Conservation (phyloP, 2,329 filamentous ascomycete genomes). For the Stagonosporopsis cucurbitacearum region DNA sequence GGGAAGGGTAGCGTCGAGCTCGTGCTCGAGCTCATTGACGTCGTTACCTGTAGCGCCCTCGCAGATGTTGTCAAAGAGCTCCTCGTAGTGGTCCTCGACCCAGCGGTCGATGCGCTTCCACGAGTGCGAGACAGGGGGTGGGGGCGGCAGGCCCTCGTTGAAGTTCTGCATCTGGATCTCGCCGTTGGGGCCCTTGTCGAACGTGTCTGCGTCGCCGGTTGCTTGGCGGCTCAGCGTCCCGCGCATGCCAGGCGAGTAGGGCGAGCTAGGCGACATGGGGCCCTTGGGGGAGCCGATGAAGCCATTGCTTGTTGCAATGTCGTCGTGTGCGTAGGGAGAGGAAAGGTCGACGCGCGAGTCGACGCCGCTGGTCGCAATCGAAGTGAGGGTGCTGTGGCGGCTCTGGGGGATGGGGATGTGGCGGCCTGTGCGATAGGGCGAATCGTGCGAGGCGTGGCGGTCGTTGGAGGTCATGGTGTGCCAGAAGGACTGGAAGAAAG, state of each 20-base stretch:
- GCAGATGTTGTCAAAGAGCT: constrained; percentile 90
- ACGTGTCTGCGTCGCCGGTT: constrained; percentile 56
- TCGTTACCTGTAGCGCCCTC: constrained; percentile 94
- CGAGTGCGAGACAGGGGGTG: constrained; percentile 85
- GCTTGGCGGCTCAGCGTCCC: constrained; percentile 74
- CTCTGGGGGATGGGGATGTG: constrained; percentile 88
- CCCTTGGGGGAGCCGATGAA: constrained; percentile 65
- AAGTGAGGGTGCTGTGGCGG: constrained; percentile 81
- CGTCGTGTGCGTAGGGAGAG: constrained; percentile 79
- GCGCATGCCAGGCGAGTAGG: constrained; percentile 89
- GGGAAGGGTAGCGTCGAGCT: constrained; percentile 91
- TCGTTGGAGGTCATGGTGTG: constrained; percentile 77
- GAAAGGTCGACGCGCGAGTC: constrained; percentile 88
- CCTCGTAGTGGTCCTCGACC: constrained; percentile 93
- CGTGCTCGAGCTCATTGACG: constrained; percentile 94
- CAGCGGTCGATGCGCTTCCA: constrained; percentile 95
- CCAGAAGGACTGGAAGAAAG: constrained; percentile 88
- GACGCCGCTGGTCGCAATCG: constrained; percentile 81
- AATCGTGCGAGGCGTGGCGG: constrained; percentile 91
- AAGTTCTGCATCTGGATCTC: constrained; percentile 98
- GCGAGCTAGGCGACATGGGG: constrained; percentile 67
- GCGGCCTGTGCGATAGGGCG: constrained; percentile 86
- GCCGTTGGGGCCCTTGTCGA: constrained; percentile 72
- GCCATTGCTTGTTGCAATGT: constrained; percentile 61
- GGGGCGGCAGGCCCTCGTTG: constrained; percentile 85